A percentile compares a stretch with the other conserved stretches of the same genome.
Evolutionary conservation across 495 filamentous ascomycete species (phyloP).

Genomic region (Penicillium salamii): DNA sequence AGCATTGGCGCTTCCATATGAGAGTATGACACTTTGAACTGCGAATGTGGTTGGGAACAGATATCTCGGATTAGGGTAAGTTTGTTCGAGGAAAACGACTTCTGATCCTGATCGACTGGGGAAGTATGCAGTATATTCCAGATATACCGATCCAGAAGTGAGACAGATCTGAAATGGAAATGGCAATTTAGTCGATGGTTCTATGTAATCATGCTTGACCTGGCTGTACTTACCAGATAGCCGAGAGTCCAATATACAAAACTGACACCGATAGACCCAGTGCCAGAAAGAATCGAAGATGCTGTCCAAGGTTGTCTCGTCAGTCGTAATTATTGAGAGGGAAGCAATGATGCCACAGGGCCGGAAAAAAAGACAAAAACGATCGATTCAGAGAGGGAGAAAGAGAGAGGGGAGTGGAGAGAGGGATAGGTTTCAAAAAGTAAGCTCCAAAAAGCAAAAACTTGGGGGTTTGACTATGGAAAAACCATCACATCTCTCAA

Average conservation of each 20-base stretch:
- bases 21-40: slow-evolving; percentile 39
- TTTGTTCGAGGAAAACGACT: slow-evolving; percentile 57
- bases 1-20: slow-evolving; percentile 4
- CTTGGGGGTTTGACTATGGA: no score
- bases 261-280: slow-evolving; percentile 51
- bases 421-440: no score
- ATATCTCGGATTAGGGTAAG: slow-evolving; percentile 51
- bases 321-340: no score
- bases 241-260: slow-evolving; percentile 53
- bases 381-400: no score
- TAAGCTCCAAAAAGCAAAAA: no score
- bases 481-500: no score
- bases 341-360: no score
- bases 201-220: no score
- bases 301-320: no score
- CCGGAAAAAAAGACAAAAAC: no score
- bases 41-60: slow-evolving; percentile 52
- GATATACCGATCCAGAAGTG: slow-evolving; percentile 43
- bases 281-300: slow-evolving; percentile 42
- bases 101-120: slow-evolving; percentile 54
- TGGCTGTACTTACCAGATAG: slow-evolving; percentile 35
- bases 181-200: neutral
- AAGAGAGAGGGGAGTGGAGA: no score
- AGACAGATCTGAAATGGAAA: slow-evolving; percentile 46
- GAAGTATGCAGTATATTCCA: slow-evolving; percentile 52